phyloP scores from a whole-genome alignment of 2,329 filamentous ascomycete species.

The Colletotrichum camelliae region DNA sequence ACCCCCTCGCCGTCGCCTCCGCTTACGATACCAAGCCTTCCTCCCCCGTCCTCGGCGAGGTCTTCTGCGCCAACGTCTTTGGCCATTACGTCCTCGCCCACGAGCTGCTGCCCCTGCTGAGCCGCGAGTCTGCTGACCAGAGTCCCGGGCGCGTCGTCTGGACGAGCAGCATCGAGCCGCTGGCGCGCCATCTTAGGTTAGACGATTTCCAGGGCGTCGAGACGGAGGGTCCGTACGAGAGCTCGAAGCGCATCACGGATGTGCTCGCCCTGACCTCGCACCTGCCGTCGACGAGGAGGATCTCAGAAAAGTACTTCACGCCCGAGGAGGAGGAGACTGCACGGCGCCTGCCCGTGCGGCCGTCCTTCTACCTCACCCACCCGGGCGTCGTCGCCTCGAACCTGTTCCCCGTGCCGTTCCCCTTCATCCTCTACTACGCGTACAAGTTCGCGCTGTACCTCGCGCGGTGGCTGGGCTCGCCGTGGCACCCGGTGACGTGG shows the following conservation, averaged over 20 bases:
- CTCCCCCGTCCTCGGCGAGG: constrained; percentile 71
- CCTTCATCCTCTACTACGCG: constrained; percentile 71
- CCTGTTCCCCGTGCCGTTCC: constrained; percentile 75
- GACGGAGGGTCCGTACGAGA: constrained; percentile 76
- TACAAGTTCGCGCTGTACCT: constrained; percentile 75
- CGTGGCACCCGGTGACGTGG: constrained; percentile 82
- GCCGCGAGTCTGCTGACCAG: constrained; percentile 45
- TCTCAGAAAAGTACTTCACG: constrained; percentile 62
- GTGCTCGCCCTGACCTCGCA: constrained; percentile 76
- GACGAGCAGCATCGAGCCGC: constrained; percentile 82
- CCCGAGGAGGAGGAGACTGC: constrained; percentile 27
- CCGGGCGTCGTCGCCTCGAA: constrained; percentile 86
- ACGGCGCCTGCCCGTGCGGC: constrained; percentile 38
- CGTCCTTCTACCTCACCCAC: constrained; percentile 79
- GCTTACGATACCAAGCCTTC: constrained; percentile 46
- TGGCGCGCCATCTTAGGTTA: constrained; percentile 56
- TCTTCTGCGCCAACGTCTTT: constrained; percentile 93
- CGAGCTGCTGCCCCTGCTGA: constrained; percentile 77
- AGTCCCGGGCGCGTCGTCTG: constrained; percentile 77
- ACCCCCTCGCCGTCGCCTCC: constrained; percentile 7
- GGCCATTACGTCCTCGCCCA: constrained; percentile 92
- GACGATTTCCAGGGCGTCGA: constrained; percentile 79
- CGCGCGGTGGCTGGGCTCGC: constrained; percentile 79
- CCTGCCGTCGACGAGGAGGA: constrained; percentile 66
- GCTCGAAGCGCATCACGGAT: constrained; percentile 86